phyloP scores from a whole-genome alignment of 139 green algal genomes.

The Mesostigma viride region DNA sequence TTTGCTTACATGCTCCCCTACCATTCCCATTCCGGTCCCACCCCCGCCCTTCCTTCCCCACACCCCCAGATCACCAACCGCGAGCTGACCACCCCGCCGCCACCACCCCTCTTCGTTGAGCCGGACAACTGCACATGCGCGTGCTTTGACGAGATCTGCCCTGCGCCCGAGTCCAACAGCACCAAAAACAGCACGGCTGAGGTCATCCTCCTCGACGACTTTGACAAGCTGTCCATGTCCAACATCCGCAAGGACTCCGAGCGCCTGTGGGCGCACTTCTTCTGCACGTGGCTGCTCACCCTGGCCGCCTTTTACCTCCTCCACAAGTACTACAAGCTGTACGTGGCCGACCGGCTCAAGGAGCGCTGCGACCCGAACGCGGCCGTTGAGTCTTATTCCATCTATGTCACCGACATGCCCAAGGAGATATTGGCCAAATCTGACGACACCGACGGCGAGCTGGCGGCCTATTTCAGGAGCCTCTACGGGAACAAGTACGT shows the following conservation, averaged over 20 bases:
- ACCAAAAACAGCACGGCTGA: no score
- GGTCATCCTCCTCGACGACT: neutral
- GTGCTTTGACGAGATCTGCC: no score
- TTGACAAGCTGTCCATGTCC: neutral
- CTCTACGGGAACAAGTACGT: neutral
- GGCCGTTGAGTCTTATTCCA: neutral
- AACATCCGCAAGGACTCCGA: neutral
- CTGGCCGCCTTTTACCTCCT: neutral
- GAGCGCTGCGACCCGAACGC: neutral
- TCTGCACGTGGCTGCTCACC: neutral
- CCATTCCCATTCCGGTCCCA: no score
- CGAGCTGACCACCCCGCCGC: no score
- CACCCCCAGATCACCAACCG: no score
- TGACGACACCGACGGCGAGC: neutral
- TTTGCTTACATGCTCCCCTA: no score
- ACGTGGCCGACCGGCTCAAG: neutral
- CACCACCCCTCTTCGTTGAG: no score
- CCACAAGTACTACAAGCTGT: neutral
- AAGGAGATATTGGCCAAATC: no score
- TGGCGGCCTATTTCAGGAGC: neutral
- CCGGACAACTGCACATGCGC: no score
- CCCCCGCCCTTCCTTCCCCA: no score
- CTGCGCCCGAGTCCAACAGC: no score
- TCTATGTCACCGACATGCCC: neutral
- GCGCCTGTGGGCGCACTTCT: neutral